Base-by-base conservation (phyloP, 2,329 filamentous ascomycete species). In the Drechslera avenae region DNA sequence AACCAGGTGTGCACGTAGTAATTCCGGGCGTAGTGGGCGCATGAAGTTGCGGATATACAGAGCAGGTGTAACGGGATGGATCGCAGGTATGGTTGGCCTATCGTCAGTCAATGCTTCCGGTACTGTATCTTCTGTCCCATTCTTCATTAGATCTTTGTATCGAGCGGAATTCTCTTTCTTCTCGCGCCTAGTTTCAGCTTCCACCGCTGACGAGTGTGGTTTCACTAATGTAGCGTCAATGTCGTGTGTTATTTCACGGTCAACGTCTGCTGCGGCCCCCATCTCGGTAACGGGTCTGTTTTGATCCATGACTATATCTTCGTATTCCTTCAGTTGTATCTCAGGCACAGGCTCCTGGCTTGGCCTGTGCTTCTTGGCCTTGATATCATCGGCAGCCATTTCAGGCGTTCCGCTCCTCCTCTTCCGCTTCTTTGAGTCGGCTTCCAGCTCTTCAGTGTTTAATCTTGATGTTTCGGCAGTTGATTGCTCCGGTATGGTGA, bases 11-110 rank as follows among this genome's bases (percentile, higher is more conserved):
- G 82, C 79, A 62, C 83, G 84, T 1, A 97, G 82, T 14, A 80
- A 78, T 19, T 79, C 76, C 0, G 85, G 82, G 52, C 90, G 88
- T 17, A 97, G 79, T 8, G 94, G 92, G 39, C 93, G 87, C 85
- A 95, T 92, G 46, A 97, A 84, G 65, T 96, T 88, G 71, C 87
- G 87, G 62, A 97, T 94, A 75, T 97, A 97, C 39, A 97, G 78
- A 13, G 71, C 67, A 9, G 69, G 54, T 5, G 71, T 79, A 39
- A 73, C 71, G 1, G 75, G 64, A 50, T 80, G 77, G 7, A 75
- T 60, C 13, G 77, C 72, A 16, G 74, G 69, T 4, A 68, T 55
- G 21, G 71, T 65, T 23, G 63, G 62, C 5, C 67, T 62, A 48
- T 73, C 69, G 42, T 72, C 68, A 21, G 50, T 55, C 13, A 63